Conservation (phyloP, 768 basidiomycete species). For the Pleurotus cornucopiae region DNA sequence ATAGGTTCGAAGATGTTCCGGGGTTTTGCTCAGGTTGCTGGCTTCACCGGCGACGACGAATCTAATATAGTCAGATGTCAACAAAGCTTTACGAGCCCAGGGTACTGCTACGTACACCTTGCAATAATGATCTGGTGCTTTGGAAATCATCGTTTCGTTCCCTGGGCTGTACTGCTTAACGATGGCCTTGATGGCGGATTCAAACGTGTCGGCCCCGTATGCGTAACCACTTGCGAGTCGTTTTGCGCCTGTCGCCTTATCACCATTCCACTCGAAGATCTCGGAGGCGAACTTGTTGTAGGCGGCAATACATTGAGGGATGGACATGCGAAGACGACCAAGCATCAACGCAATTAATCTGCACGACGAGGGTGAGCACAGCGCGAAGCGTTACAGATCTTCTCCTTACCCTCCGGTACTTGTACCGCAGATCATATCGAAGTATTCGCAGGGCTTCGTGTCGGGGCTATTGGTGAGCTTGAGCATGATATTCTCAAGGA, state of each 20-base stretch:
- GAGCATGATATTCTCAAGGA: constrained; percentile 2
- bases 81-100: too few species aligned
- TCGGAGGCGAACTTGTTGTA: constrained; percentile 12
- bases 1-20: constrained; percentile 14
- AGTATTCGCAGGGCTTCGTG: constrained; percentile 18
- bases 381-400: too few species aligned
- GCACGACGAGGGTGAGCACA: too few species aligned
- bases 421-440: constrained; percentile 22
- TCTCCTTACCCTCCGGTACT: constrained; percentile 19
- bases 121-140: background rate
- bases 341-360: constrained; percentile 20
- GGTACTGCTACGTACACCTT: background rate
- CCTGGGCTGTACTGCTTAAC: background rate
- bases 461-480: background rate
- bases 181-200: background rate
- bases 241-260: background rate
- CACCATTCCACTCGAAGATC: background rate
- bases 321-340: constrained; percentile 20
- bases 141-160: background rate
- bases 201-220: background rate
- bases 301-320: constrained; percentile 15
- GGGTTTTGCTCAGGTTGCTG: background rate
- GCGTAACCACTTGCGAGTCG: background rate
- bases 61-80: background rate
- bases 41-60: background rate